phyloP scores from a whole-genome alignment of 1,139 yeast species.

The Blastobotrys ciferrii region DNA sequence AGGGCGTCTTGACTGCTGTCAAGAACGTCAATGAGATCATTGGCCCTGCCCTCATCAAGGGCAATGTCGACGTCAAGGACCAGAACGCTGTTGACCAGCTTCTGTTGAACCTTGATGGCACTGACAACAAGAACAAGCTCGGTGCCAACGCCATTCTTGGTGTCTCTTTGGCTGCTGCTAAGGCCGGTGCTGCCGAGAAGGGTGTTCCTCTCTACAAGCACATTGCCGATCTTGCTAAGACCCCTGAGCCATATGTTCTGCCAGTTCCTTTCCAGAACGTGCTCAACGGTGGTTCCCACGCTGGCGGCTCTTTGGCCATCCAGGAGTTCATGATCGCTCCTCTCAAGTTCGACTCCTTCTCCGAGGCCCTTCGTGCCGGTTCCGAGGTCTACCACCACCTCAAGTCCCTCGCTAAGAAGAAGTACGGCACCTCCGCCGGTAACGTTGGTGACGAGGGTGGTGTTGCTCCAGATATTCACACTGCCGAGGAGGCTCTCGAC shows the following conservation, averaged over 20 bases:
- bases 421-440: slow-evolving; percentile 95
- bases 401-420: slow-evolving; percentile 85
- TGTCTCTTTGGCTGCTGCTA: slow-evolving; percentile 89
- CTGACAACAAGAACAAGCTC: slow-evolving; percentile 88
- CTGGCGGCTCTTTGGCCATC: slow-evolving; percentile 97
- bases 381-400: slow-evolving; percentile 95
- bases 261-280: slow-evolving; percentile 98
- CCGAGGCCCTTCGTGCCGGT: slow-evolving; percentile 93
- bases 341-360: slow-evolving; percentile 77
- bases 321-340: slow-evolving; percentile 99
- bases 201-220: slow-evolving; percentile 83
- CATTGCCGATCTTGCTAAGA: slow-evolving; percentile 66
- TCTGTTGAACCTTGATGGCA: slow-evolving; percentile 78
- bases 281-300: slow-evolving; percentile 98
- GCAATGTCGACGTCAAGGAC: slow-evolving; percentile 70
- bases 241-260: slow-evolving; percentile 72
- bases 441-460: slow-evolving; percentile 99
- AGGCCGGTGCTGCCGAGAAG: slow-evolving; percentile 94
- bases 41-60: slow-evolving; percentile 82
- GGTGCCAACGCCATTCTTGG: slow-evolving; percentile 97
- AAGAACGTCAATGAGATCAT: slow-evolving; percentile 84
- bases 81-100: slow-evolving; percentile 79
- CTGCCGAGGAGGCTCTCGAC: slow-evolving; percentile 94
- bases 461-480: slow-evolving; percentile 93
- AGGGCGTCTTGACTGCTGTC: slow-evolving; percentile 92